These are phyloP conservation scores for Draba incana DNA, from an alignment of 345 rosid genomes.

Conservation along the genomic window DNA sequence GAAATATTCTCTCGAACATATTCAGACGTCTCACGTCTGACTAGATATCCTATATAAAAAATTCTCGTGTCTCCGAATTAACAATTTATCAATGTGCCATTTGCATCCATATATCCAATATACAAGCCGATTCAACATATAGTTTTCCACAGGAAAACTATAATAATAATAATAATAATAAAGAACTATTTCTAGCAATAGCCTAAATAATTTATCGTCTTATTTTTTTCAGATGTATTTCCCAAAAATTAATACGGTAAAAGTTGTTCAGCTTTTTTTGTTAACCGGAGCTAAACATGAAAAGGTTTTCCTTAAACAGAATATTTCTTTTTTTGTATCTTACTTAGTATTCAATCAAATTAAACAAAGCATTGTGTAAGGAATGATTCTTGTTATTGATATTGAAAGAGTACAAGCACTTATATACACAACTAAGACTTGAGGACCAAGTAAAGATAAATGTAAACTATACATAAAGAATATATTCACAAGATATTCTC, in stretches of 20 bases:
- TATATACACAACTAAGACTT: no score
- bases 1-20: neutral
- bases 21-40: neutral
- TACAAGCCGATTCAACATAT: neutral
- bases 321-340: neutral
- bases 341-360: slow-evolving; percentile 6
- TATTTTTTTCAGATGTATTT: neutral
- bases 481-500: no score
- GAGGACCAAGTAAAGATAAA: no score
- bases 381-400: no score
- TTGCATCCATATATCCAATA: slow-evolving; percentile 3
- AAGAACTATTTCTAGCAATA: neutral
- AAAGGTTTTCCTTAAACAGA: neutral
- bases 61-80: neutral
- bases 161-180: neutral
- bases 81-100: neutral
- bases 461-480: no score
- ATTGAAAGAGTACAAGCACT: no score
- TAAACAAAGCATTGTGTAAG: neutral
- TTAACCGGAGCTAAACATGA: slow-evolving; percentile 1
- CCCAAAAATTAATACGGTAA: slow-evolving; percentile 9
- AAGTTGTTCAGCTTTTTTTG: slow-evolving; percentile 13
- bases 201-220: neutral
- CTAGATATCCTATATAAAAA: no score
- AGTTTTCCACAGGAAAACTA: neutral